phyloP scores from a whole-genome alignment of 2,329 filamentous ascomycete species.

The Fusarium mexicanum region DNA sequence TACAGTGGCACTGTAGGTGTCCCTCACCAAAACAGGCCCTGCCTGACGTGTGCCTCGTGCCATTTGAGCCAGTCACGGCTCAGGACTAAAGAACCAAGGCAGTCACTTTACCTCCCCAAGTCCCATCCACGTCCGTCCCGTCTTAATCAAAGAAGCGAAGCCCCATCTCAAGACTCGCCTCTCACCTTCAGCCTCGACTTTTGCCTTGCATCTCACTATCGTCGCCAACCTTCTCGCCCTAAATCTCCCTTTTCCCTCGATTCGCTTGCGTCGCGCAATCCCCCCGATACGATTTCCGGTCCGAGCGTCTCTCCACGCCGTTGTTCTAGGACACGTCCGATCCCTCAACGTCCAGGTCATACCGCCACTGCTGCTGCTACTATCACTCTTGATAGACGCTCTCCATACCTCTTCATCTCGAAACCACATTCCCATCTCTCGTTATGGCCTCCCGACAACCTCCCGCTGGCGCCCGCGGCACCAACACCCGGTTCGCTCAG shows the following conservation, averaged over 20 bases:
- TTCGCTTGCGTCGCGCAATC: conserved; percentile 14
- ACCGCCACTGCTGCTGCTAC: conserved; percentile 36
- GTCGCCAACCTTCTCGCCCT: conserved; percentile 6
- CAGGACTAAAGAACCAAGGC: conserved; percentile 33
- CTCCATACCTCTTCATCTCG: conserved; percentile 32
- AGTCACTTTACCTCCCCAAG: conserved; percentile 31
- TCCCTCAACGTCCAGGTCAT: conserved; percentile 37
- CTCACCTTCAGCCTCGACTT: conserved; percentile 37
- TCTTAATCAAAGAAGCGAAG: conserved; percentile 36
- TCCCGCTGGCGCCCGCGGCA: conserved; percentile 67
- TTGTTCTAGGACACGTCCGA: conserved; percentile 43
- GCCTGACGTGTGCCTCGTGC: conserved; percentile 42
- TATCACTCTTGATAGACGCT: conserved; percentile 23
- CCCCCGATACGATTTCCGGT: conserved; percentile 25
- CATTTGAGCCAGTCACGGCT: conserved; percentile 29
- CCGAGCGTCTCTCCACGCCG: conserved; percentile 33
- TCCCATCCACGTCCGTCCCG: conserved; percentile 25
- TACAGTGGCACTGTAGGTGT: conserved; percentile 32
- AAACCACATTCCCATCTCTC: conserved; percentile 42
- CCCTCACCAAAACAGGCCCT: conserved; percentile 34
- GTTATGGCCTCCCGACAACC: conserved; percentile 87
- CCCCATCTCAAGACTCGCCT: conserved; percentile 37
- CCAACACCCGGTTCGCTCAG: conserved; percentile 92
- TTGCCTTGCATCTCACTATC: conserved; percentile 25
- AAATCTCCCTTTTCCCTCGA: conserved; percentile 15